Conservation (phyloP, 805 yeast genomes). For the Candida ascalaphidarum region DNA sequence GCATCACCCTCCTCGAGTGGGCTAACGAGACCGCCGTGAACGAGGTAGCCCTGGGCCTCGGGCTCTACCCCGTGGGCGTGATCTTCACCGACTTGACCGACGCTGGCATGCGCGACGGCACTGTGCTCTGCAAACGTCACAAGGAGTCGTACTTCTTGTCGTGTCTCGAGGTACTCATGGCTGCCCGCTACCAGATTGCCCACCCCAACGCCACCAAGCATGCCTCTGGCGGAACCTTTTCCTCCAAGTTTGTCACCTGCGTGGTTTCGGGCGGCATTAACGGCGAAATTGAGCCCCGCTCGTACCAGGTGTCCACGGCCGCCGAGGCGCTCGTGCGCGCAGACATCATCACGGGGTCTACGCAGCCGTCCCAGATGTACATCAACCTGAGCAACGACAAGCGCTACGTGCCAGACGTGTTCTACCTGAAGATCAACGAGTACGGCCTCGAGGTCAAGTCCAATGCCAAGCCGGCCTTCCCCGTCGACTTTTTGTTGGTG, state of each 20-base stretch:
- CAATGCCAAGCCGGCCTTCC: slow-evolving; percentile 33
- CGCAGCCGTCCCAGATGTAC: slow-evolving; percentile 82
- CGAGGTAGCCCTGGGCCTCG: slow-evolving; percentile 46
- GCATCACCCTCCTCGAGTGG: slow-evolving; percentile 54
- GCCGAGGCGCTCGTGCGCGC: slow-evolving; percentile 88
- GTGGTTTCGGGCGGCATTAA: slow-evolving; percentile 81
- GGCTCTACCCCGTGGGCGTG: slow-evolving; percentile 68
- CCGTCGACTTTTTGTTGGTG: slow-evolving; percentile 47
- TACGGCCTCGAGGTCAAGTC: slow-evolving; percentile 82
- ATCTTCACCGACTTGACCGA: slow-evolving; percentile 88
- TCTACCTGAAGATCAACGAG: slow-evolving; percentile 77
- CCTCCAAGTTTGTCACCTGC: slow-evolving; percentile 91
- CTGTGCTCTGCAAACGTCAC: slow-evolving; percentile 89
- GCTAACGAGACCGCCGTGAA: slow-evolving; percentile 48
- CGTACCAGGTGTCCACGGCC: slow-evolving; percentile 81
- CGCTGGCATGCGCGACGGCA: slow-evolving; percentile 78
- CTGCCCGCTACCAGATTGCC: slow-evolving; percentile 67
- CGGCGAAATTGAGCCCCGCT: slow-evolving; percentile 84
- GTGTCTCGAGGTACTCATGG: slow-evolving; percentile 78
- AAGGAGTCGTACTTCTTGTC: slow-evolving; percentile 84
- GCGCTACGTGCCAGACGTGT: slow-evolving; percentile 91
- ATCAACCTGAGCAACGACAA: slow-evolving; percentile 64
- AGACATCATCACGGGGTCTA: slow-evolving; percentile 76
- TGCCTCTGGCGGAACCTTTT: slow-evolving; percentile 55
- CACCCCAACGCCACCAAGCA: slow-evolving; percentile 58